Conservation (phyloP, 2,329 filamentous ascomycete species). For the Cladosporium sp. region DNA sequence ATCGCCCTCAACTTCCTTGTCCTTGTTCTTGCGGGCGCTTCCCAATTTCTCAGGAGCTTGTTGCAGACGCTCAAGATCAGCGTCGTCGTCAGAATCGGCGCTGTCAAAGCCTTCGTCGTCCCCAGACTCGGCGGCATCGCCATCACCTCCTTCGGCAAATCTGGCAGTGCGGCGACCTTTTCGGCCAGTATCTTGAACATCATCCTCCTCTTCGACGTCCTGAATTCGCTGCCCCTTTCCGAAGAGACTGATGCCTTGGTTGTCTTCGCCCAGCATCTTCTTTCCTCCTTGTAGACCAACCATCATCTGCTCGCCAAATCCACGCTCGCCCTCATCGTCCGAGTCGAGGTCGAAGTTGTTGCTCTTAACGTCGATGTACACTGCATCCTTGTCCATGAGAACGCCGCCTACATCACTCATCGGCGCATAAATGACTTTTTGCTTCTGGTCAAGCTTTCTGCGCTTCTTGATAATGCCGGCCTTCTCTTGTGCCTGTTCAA, state of each 20-base stretch:
- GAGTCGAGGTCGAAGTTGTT: conserved; percentile 69
- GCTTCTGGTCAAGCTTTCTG: conserved; percentile 86
- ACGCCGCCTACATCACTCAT: conserved; percentile 98
- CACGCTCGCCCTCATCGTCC: conserved; percentile 67
- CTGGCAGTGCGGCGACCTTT: conserved; percentile 51
- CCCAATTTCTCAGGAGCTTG: conserved; percentile 51
- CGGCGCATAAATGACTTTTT: conserved; percentile 92
- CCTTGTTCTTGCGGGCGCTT: conserved; percentile 53
- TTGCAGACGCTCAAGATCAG: conserved; percentile 40
- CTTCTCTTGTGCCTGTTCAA: conserved; percentile 85
- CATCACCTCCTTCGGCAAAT: conserved; percentile 49
- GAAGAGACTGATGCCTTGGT: conserved; percentile 83
- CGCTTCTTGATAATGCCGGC: conserved; percentile 77
- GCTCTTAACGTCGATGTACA: conserved; percentile 78
- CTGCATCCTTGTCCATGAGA: conserved; percentile 93
- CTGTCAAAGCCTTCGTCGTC: conserved; percentile 52
- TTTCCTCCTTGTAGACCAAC: conserved; percentile 83
- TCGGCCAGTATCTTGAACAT: conserved; percentile 37
- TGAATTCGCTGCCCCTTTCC: conserved; percentile 70
- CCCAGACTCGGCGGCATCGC: conserved; percentile 53
- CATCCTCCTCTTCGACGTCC: conserved; percentile 53
- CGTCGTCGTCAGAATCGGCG: conserved; percentile 57
- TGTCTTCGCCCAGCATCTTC: conserved; percentile 76
- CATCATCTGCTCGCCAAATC: conserved; percentile 94
- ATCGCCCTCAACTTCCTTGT: conserved; percentile 60